phyloP scores from a whole-genome alignment of 768 basidiomycete genomes.

The Lentinula boryana region DNA sequence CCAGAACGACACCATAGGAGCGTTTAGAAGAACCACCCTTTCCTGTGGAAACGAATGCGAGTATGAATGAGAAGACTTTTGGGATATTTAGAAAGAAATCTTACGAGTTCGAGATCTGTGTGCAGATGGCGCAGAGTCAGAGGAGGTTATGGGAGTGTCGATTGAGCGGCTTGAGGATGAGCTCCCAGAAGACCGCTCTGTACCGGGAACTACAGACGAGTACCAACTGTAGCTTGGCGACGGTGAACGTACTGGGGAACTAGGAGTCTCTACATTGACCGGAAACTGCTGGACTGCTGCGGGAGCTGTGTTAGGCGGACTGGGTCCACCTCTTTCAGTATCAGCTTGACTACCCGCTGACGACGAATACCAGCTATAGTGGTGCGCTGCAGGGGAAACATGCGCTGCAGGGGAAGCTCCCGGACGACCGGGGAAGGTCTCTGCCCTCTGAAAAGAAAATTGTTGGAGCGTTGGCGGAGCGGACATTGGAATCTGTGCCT shows the following conservation, averaged over 20 bases:
- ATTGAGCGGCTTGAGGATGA: neutral
- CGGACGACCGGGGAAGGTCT: too few species aligned
- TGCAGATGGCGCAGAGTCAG: neutral
- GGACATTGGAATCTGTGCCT: neutral
- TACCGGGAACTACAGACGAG: neutral
- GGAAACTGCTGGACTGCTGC: neutral
- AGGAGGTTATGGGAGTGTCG: neutral
- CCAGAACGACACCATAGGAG: neutral
- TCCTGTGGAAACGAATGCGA: neutral
- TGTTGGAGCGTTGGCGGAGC: neutral
- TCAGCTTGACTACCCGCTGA: neutral
- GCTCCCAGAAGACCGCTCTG: neutral
- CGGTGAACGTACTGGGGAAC: neutral
- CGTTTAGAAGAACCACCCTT: neutral
- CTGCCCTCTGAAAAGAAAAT: neutral
- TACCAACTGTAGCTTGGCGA: slow-evolving; percentile 1
- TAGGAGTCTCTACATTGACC: neutral
- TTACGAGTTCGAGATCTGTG: neutral
- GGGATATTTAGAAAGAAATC: neutral
- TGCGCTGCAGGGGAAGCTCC: neutral
- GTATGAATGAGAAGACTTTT: neutral
- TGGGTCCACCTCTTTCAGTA: neutral
- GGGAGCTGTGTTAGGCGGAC: neutral
- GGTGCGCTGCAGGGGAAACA: neutral
- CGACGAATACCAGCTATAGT: neutral